phyloP scores from a whole-genome alignment of 2,329 filamentous ascomycete species.

The Ascochyta pisi region DNA sequence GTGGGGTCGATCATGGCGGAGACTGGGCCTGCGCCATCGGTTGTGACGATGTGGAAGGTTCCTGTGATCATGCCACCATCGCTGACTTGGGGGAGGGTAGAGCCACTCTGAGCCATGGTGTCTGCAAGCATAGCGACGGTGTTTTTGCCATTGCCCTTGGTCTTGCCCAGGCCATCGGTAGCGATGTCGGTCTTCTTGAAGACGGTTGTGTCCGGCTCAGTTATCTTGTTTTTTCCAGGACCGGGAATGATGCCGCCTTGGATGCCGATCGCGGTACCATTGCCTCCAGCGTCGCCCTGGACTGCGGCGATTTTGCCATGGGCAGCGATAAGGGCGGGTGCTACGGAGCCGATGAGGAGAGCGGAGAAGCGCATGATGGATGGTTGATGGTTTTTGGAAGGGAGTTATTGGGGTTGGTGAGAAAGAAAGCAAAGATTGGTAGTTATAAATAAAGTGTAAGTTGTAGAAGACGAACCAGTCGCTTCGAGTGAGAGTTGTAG shows the following conservation, averaged over 20 bases:
- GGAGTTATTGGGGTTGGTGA: neutral
- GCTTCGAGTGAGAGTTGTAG: slow-evolving; percentile 1
- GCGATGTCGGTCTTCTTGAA: slow-evolving; percentile 48
- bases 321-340: slow-evolving; percentile 16
- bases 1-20: slow-evolving; percentile 67
- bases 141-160: slow-evolving; percentile 49
- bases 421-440: no score
- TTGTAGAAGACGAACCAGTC: slow-evolving; percentile 9
- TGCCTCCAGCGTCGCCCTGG: slow-evolving; percentile 50
- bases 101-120: slow-evolving; percentile 60
- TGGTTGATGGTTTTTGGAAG: neutral
- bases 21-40: slow-evolving; percentile 68
- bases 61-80: slow-evolving; percentile 63
- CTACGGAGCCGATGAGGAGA: slow-evolving; percentile 9
- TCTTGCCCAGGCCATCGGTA: slow-evolving; percentile 51
- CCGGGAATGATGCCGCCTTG: slow-evolving; percentile 52
- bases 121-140: slow-evolving; percentile 39
- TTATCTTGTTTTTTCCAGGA: slow-evolving; percentile 51
- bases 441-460: neutral
- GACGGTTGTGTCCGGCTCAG: slow-evolving; percentile 57
- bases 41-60: slow-evolving; percentile 69
- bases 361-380: slow-evolving; percentile 9
- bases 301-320: slow-evolving; percentile 23
- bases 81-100: slow-evolving; percentile 62
- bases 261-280: slow-evolving; percentile 54